phyloP scores from a whole-genome alignment of 1,139 yeast genomes.

The Arxiozyma telluris region DNA sequence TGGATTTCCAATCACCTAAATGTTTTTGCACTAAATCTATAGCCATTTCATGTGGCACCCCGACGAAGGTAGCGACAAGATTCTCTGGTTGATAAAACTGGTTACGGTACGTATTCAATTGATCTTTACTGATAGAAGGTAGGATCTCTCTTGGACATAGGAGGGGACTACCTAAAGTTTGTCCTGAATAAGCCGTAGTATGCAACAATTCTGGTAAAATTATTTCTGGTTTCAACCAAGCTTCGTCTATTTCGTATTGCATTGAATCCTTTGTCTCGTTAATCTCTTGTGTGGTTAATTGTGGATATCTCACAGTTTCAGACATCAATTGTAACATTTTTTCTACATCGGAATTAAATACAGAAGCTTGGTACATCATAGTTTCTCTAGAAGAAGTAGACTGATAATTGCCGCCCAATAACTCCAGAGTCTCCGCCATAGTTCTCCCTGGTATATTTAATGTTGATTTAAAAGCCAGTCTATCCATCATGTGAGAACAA shows the following conservation, averaged over 20 bases:
- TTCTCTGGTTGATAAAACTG: conserved; percentile 72
- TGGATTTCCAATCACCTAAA: conserved; percentile 52
- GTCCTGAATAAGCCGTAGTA: conserved; percentile 61
- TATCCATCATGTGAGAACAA: conserved; percentile 72
- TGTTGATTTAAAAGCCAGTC: conserved; percentile 83
- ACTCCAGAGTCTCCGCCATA: conserved; percentile 68
- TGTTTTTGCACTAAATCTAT: conserved; percentile 51
- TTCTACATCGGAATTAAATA: conserved; percentile 79
- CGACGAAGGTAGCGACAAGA: conserved; percentile 80
- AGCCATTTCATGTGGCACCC: conserved; percentile 68
- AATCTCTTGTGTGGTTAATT: conserved; percentile 59
- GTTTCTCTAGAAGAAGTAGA: conserved; percentile 90
- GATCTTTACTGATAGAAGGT: conserved; percentile 42
- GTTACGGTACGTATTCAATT: conserved; percentile 54
- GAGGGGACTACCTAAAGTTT: conserved; percentile 79
- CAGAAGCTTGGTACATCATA: conserved; percentile 88
- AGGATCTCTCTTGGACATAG: conserved; percentile 71
- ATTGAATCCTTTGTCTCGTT: conserved; percentile 68
- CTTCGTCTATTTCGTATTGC: conserved; percentile 72
- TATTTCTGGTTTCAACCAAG: conserved; percentile 77
- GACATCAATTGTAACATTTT: conserved; percentile 69
- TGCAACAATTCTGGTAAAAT: conserved; percentile 83
- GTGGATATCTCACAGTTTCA: conserved; percentile 73
- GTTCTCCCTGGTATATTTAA: conserved; percentile 49
- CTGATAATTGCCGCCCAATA: conserved; percentile 89